These are phyloP conservation scores for Sarcodon sp. DNA, from an alignment of 768 basidiomycete species.

Conservation along the genomic window DNA sequence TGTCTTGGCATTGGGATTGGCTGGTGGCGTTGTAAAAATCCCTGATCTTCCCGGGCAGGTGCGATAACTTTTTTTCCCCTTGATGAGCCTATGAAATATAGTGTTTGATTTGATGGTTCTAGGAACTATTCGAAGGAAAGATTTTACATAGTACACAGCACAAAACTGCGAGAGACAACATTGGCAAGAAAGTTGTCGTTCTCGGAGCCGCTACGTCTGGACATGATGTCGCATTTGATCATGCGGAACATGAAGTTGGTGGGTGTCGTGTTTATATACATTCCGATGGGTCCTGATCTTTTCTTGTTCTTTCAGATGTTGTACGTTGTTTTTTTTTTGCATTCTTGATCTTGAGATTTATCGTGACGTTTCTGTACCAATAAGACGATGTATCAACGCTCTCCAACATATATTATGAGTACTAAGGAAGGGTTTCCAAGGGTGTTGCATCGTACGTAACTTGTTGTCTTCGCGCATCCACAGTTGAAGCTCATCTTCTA, in stretches of 20 bases:
- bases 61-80: background rate
- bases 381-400: constrained; percentile 47
- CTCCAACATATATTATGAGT: constrained; percentile 33
- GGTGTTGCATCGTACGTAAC: constrained; percentile 15
- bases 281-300: background rate
- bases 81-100: background rate
- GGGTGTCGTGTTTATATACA: constrained; percentile 4
- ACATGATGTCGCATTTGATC: constrained; percentile 38
- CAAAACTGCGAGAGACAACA: constrained; percentile 38
- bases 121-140: constrained; percentile 52
- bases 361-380: constrained; percentile 12
- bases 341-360: background rate
- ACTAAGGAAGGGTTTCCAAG: constrained; percentile 22
- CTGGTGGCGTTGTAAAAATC: constrained; percentile 23
- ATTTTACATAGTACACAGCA: constrained; percentile 48
- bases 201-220: constrained; percentile 56
- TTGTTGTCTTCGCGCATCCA: background rate
- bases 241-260: constrained; percentile 31
- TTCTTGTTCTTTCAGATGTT: background rate
- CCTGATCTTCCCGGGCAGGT: constrained; percentile 18
- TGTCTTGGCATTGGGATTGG: constrained; percentile 26
- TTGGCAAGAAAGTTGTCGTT: constrained; percentile 61
- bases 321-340: background rate
- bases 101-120: background rate
- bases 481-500: background rate